Evolutionary conservation across 306 rosid genomes (phyloP).

Genomic region (Fragaria nilgerrensis): DNA sequence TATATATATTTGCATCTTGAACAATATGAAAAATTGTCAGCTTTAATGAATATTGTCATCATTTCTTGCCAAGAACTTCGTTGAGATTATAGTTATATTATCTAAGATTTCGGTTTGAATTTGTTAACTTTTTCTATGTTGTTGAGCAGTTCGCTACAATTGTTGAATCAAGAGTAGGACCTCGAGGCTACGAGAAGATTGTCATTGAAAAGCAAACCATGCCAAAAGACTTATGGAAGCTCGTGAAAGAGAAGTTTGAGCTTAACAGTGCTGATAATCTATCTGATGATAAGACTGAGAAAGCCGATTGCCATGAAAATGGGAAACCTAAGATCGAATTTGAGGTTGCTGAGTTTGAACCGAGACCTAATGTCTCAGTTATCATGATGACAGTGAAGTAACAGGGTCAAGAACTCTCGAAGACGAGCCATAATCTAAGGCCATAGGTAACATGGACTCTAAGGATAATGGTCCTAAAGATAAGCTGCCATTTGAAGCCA

Average conservation of each 20-base stretch:
- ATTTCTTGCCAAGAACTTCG: background rate
- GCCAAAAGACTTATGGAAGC: background rate
- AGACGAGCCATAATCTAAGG: background rate
- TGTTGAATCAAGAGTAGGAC: slow-evolving; percentile 18
- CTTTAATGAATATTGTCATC: background rate
- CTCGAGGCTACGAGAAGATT: background rate
- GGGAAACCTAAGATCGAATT: background rate
- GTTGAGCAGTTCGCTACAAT: background rate
- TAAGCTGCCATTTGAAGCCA: background rate
- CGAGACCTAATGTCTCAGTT: background rate
- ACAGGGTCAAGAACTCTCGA: background rate
- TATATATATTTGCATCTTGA: too few species aligned
- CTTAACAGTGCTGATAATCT: background rate
- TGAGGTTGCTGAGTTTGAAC: slow-evolving; percentile 21
- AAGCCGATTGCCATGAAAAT: slow-evolving; percentile 8
- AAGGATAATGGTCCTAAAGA: background rate
- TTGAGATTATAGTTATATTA: too few species aligned
- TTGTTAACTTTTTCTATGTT: background rate
- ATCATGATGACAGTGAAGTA: slow-evolving; percentile 13
- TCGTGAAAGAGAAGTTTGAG: background rate
- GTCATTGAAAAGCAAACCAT: background rate
- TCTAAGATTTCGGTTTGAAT: background rate
- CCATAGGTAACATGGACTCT: background rate
- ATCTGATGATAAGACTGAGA: background rate
- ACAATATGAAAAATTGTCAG: background rate